A percentile compares a stretch with the other conserved stretches of the same genome.
These are phyloP conservation scores for Gnaphalium uliginosum DNA, from an alignment of 129 eudicot genomes.

Conservation along the genomic window DNA sequence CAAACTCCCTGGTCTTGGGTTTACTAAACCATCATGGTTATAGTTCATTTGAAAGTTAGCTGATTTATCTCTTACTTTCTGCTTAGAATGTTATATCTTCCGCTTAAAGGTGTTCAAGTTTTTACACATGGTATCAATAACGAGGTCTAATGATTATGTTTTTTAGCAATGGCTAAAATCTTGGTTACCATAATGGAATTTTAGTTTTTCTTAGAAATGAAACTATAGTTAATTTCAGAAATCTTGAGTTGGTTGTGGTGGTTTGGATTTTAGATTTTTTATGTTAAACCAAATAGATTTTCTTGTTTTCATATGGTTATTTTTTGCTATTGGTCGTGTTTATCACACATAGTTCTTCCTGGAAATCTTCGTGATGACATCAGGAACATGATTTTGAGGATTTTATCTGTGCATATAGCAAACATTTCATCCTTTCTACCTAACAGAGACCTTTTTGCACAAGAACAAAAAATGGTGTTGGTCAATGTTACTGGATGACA, in stretches of 20 bases:
- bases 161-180: too few relatives aligned
- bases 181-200: too few relatives aligned
- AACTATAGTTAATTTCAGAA: not conserved
- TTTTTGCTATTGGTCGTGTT: not conserved
- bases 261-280: not conserved
- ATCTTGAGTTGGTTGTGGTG: not conserved
- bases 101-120: not conserved
- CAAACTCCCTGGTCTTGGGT: not conserved
- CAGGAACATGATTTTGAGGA: constrained; percentile 3
- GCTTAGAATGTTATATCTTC: not conserved
- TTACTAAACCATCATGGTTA: not conserved
- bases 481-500: not conserved
- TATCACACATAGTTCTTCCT: not conserved
- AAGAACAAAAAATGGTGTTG: not conserved
- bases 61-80: not conserved
- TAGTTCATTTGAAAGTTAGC: not conserved
- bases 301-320: not conserved
- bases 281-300: not conserved
- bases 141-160: not conserved
- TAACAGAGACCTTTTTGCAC: not conserved
- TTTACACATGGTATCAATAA: not conserved
- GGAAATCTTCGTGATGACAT: not conserved
- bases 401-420: not conserved
- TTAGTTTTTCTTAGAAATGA: not conserved
- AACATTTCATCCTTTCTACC: constrained; percentile 1